Percentiles rank a stretch among this genome's conserved stretches.
Conservation (phyloP, 371 early-diverging fungal genomes). For the Mucor indicus region DNA sequence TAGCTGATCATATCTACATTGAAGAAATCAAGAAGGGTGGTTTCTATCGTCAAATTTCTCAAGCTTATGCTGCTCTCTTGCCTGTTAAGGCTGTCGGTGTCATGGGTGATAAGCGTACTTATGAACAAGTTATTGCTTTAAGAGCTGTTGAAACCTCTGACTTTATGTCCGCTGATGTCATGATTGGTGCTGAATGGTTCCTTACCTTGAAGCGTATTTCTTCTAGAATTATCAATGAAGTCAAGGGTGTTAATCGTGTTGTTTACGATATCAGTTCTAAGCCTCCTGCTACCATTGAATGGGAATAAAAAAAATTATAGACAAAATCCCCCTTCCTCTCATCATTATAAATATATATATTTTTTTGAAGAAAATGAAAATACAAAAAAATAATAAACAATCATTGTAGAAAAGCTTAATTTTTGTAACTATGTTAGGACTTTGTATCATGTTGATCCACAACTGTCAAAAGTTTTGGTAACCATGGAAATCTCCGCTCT, state of each 20-base stretch:
- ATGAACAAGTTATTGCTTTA: constrained; percentile 96
- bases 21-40: constrained; percentile 97
- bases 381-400: too few species aligned
- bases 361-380: too few species aligned
- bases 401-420: too few species aligned
- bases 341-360: too few species aligned
- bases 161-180: constrained; percentile 98
- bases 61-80: constrained; percentile 95
- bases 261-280: constrained; percentile 94
- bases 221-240: constrained; percentile 96
- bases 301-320: constrained; percentile 64
- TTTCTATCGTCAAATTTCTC: constrained; percentile 92
- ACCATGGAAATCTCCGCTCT: too few species aligned
- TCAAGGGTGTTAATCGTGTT: constrained; percentile 96
- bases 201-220: constrained; percentile 81
- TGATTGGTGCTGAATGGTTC: constrained; percentile 53
- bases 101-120: constrained; percentile 98
- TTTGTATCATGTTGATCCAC: too few species aligned
- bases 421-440: too few species aligned
- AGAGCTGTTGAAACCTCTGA: constrained; percentile 95
- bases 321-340: too few species aligned
- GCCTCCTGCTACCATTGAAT: constrained; percentile 96
- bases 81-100: constrained; percentile 96
- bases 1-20: constrained; percentile 95
- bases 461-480: too few species aligned